Conservation (phyloP, 2,329 filamentous ascomycete genomes). For the Pseudogymnoascus sp. region DNA sequence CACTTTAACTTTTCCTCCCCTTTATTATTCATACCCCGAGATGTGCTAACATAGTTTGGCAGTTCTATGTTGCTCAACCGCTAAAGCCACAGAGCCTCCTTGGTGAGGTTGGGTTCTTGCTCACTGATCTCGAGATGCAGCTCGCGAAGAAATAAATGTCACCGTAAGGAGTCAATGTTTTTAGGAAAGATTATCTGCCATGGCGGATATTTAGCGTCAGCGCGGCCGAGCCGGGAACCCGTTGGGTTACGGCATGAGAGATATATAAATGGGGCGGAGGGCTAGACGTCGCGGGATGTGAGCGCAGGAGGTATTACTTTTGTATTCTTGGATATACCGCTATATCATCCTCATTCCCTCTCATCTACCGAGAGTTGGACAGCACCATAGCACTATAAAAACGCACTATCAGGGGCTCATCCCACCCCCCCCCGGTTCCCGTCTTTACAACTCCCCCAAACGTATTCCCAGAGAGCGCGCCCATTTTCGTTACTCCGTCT, state of each 20-base stretch:
- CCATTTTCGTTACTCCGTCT: neutral
- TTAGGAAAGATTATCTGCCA: neutral
- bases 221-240: too few species aligned
- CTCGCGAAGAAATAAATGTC: neutral
- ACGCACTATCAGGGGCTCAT: neutral
- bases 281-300: too few species aligned
- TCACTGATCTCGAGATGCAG: slow-evolving; percentile 7
- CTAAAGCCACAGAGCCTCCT: slow-evolving; percentile 11
- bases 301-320: neutral
- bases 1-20: neutral
- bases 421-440: neutral
- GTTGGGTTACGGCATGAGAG: too few species aligned
- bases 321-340: neutral
- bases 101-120: slow-evolving; percentile 10
- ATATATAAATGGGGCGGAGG: too few species aligned
- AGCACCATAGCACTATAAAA: neutral
- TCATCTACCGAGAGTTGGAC: neutral
- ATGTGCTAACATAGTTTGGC: neutral
- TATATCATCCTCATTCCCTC: neutral
- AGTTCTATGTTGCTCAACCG: slow-evolving; percentile 8
- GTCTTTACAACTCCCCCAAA: neutral
- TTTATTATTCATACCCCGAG: neutral
- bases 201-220: too few species aligned
- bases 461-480: neutral
- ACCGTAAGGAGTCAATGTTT: neutral